These are phyloP conservation scores for Omphalotus guepiniiformis DNA, from an alignment of 768 basidiomycete species.

Conservation along the genomic window DNA sequence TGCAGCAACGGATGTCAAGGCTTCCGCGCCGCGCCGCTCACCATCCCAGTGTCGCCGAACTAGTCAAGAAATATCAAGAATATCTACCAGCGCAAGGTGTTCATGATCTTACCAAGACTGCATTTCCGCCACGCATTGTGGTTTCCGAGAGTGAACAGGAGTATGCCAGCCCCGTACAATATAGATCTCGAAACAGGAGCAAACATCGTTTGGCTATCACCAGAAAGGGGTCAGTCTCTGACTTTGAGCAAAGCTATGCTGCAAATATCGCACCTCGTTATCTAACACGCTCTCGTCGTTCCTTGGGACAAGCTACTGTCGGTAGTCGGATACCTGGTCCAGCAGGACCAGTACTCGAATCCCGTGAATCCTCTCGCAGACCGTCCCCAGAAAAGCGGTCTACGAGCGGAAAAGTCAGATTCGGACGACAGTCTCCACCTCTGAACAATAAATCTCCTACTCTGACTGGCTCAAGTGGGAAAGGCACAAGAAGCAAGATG, in stretches of 20 bases:
- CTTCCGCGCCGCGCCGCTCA: constrained; percentile 56
- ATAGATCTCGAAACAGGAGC: constrained; percentile 38
- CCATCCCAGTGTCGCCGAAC: constrained; percentile 74
- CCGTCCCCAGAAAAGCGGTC: constrained; percentile 72
- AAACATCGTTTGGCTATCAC: constrained; percentile 49
- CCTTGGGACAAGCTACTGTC: constrained; percentile 28
- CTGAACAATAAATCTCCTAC: constrained; percentile 26
- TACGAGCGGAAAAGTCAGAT: constrained; percentile 33
- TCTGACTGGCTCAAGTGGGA: constrained; percentile 24
- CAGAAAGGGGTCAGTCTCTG: constrained; percentile 60
- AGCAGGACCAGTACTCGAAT: constrained; percentile 44
- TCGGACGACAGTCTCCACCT: constrained; percentile 45
- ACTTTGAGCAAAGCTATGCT: constrained; percentile 89
- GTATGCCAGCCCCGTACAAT: constrained; percentile 33
- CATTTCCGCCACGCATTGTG: constrained; percentile 51
- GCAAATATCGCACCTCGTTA: constrained; percentile 86
- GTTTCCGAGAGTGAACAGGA: constrained; percentile 86
- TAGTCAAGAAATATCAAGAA: constrained; percentile 80
- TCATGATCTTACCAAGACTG: constrained; percentile 67
- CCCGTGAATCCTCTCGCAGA: constrained; percentile 57
- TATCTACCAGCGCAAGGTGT: constrained; percentile 70
- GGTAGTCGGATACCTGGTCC: constrained; percentile 53
- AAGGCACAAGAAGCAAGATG: constrained; percentile 34
- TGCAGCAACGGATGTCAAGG: constrained; percentile 42
- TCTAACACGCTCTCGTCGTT: constrained; percentile 50